Base-by-base conservation (phyloP, 352 stramenopile species). In the Globisporangium iwayamae region DNA sequence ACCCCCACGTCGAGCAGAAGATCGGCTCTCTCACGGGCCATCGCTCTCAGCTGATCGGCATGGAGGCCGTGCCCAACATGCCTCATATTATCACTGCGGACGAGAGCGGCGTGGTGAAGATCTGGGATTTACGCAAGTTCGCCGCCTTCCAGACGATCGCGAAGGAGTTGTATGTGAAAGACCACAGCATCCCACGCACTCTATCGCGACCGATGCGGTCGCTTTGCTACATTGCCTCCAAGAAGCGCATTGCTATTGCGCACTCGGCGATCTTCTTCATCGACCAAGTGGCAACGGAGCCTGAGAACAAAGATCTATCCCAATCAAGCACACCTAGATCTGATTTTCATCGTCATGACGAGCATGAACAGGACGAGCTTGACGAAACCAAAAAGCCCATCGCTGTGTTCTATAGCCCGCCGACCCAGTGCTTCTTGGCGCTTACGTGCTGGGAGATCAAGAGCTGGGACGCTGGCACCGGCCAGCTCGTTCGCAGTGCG, bases 241-340 rank as follows among this genome's bases (percentile, higher is more conserved):
- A 68, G 25, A 63, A 83, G 43, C 68, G 73, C 13, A 67, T 86
- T 47, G 73, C 78, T 1, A 72, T 90, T 11, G 74, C 75, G 0
- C 75, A 87, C 41, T 89, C 81, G 0, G 72, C 50, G 0, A 60
- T 90, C 32, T 83, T 78, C 48, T 90, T 90, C 58, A 56, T 89
- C 20, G 79, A 86, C 18, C 59, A 74, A 18, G n/a, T 36, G 11
- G 30, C 25, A n/a, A 67, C 45, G 28, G 57, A 56, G 53, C 5
- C n/a, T 16, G 32, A 36, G 13, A 56, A 18, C 4, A 61, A 36
- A 41, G 25, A 39, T 2, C 36, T 11, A 34, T 36, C 20, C 34
- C 34, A 60, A 20, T 36, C 36, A 18, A 18, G 30, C 4, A n/a
- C 36, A 8, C 11, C 25, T 36, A 13, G 25, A 38, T 20, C 9